Conservation (phyloP, 1,284 basidiomycete species). For the Rhizoctonia solani region DNA sequence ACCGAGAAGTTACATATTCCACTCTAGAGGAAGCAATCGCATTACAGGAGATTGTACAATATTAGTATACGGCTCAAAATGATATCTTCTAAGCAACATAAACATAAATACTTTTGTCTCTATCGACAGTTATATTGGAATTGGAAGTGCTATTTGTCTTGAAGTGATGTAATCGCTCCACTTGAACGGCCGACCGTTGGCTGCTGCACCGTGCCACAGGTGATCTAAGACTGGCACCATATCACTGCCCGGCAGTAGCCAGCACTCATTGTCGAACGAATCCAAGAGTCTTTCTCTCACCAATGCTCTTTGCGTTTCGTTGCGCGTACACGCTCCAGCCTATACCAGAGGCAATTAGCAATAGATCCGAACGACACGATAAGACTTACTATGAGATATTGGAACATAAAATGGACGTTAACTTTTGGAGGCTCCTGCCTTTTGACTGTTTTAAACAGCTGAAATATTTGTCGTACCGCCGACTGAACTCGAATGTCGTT, state of each 20-base stretch:
- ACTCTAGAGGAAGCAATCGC: no score
- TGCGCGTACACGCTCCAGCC: constrained; percentile 6
- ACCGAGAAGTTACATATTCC: no score
- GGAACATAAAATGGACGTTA: constrained; percentile 1
- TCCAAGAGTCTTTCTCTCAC: background rate
- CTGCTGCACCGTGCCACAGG: constrained; percentile 18
- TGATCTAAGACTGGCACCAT: constrained; percentile 3
- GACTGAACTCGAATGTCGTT: constrained; percentile 8
- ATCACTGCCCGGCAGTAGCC: background rate
- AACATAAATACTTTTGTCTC: no score
- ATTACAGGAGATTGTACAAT: no score
- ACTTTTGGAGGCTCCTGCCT: background rate
- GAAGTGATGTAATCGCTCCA: constrained; percentile 15
- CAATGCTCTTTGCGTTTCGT: background rate
- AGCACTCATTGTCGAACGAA: background rate
- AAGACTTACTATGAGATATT: constrained; percentile 9
- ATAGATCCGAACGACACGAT: background rate
- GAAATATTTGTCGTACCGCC: constrained; percentile 3
- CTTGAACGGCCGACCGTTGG: background rate
- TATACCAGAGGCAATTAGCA: background rate
- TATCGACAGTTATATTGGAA: background rate
- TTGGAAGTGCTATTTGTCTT: background rate
- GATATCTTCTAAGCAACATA: no score
- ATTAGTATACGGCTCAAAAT: no score
- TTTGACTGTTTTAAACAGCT: background rate